These are phyloP conservation scores for Phoma sp. DNA, from an alignment of 2,329 filamentous ascomycete genomes.

Conservation along the genomic window DNA sequence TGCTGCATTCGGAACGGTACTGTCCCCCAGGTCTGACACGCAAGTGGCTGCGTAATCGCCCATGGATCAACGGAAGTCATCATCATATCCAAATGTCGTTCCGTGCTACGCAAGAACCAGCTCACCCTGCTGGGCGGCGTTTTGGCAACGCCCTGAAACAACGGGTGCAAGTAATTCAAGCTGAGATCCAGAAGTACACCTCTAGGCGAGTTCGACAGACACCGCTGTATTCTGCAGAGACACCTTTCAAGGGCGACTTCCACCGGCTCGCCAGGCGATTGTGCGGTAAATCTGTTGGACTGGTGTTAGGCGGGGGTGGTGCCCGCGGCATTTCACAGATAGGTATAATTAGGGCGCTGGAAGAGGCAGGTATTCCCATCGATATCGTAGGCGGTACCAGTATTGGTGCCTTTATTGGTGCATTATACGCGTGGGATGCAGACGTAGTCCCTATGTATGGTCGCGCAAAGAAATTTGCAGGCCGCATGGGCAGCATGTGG, in stretches of 20 bases:
- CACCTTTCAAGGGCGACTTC: slow-evolving; percentile 95
- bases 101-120: slow-evolving; percentile 75
- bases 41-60: slow-evolving; percentile 83
- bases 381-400: slow-evolving; percentile 96
- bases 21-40: slow-evolving; percentile 84
- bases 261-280: slow-evolving; percentile 88
- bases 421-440: slow-evolving; percentile 92
- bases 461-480: slow-evolving; percentile 94
- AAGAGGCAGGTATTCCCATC: slow-evolving; percentile 95
- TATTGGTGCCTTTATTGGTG: slow-evolving; percentile 94
- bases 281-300: slow-evolving; percentile 91
- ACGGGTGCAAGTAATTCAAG: slow-evolving; percentile 90
- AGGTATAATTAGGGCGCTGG: slow-evolving; percentile 90
- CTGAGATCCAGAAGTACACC: slow-evolving; percentile 98
- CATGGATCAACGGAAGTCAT: slow-evolving; percentile 98
- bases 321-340: slow-evolving; percentile 91
- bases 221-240: slow-evolving; percentile 87
- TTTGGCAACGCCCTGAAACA: slow-evolving; percentile 89
- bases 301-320: slow-evolving; percentile 92
- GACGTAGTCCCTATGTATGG: slow-evolving; percentile 98
- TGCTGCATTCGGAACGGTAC: slow-evolving; percentile 88
- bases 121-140: slow-evolving; percentile 75
- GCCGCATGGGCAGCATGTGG: slow-evolving; percentile 99
- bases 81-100: slow-evolving; percentile 98
- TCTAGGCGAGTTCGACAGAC: slow-evolving; percentile 88